Evolutionary conservation across 2,329 filamentous ascomycete species (phyloP).

Genomic region (Cercospora brassicicola): DNA sequence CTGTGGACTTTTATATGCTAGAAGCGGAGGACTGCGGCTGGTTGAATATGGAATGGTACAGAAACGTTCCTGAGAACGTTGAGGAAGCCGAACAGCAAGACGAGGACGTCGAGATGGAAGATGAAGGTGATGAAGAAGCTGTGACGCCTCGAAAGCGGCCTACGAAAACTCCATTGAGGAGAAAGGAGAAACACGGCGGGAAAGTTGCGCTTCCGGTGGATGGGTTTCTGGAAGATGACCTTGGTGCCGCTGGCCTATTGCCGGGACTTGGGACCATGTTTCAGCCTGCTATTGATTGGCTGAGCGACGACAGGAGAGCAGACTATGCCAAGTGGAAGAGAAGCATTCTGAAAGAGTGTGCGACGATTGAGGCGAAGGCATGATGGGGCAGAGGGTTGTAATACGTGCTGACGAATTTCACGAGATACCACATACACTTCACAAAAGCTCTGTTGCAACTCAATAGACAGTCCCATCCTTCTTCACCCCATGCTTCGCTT

Average conservation of each 20-base stretch:
- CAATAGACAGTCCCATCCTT: constrained; percentile 28
- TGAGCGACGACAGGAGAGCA: constrained; percentile 62
- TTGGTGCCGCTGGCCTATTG: constrained; percentile 39
- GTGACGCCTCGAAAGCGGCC: constrained; percentile 23
- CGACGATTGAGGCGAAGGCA: constrained; percentile 24
- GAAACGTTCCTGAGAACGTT: constrained; percentile 28
- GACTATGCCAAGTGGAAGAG: constrained; percentile 67
- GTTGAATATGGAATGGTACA: constrained; percentile 32
- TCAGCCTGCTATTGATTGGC: constrained; percentile 70
- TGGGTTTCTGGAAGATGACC: constrained; percentile 23
- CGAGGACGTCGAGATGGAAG: constrained; percentile 16
- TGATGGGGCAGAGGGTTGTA: background rate
- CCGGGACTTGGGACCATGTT: constrained; percentile 66
- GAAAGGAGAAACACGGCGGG: constrained; percentile 38
- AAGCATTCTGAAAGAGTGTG: constrained; percentile 58
- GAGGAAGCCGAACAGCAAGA: constrained; percentile 39
- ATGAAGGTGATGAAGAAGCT: constrained; percentile 7
- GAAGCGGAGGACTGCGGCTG: constrained; percentile 29
- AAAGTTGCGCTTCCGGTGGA: constrained; percentile 21
- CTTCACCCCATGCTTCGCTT: constrained; percentile 26
- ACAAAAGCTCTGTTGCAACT: background rate
- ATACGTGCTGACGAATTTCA: background rate
- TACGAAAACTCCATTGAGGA: constrained; percentile 39
- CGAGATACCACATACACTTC: background rate
- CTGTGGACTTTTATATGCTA: constrained; percentile 25